Evolutionary conservation across 495 filamentous ascomycete species (phyloP), one percentile per base, ranked within the genome.

Genomic region (Tirmania nivea): DNA sequence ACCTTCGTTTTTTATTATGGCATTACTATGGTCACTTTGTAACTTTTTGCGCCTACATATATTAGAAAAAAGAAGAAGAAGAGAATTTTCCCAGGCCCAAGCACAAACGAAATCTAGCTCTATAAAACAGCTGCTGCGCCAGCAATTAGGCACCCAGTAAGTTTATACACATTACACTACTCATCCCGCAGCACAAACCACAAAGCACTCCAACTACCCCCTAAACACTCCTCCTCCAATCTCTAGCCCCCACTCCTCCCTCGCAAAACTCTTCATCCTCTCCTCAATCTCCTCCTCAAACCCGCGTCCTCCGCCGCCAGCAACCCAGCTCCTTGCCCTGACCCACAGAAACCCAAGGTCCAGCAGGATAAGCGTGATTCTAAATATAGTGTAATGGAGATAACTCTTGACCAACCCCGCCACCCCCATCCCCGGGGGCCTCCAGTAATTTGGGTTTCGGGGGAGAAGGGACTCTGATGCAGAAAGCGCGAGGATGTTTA

Each of bases 211-310:
- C n/a, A n/a, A 1, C 12, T 60, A 92, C n/a, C 86, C 86, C 55
- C 90, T 84, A 67, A 94, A 94, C 3, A 94, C 72, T 45, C 76
- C 75, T 67, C 88, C 84, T 61, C 90, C 81, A 56, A 95, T 64
- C 63, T 97, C 88, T 1, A 97, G 76, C 0, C 90, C 90, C 64
- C 92, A 83, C 58, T 67, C 69, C 60, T 90, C 85, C 64, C 81
- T 88, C 0, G 90, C 90, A 70, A 94, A 83, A 34, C 68, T 71
- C 66, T 73, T 78, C 84, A 97, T 86, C 60, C 81, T 73, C 56
- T 72, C 75, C 70, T 97, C 90, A 34, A 97, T 75, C 52, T 87
- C 84, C 63, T 95, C 89, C 62, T 97, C 90, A 84, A 95, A 92
- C 0, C 89, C 89, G 25, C 25, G 2, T 25, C 5, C 25, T 14